Conservation (phyloP, 1,284 basidiomycete species). For the Ceratobasidium sp. region DNA sequence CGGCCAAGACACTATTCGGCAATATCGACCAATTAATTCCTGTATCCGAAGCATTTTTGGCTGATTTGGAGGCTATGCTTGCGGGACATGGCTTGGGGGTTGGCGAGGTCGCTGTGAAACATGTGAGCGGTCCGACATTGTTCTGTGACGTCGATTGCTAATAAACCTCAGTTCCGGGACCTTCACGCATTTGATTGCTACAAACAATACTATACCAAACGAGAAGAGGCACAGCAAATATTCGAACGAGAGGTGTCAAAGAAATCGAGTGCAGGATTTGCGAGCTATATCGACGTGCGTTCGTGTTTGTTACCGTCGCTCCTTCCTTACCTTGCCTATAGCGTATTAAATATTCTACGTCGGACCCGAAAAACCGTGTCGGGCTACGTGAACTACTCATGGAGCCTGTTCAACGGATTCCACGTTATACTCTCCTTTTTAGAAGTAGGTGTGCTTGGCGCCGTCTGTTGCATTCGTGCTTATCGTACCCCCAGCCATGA, state of each 20-base stretch:
- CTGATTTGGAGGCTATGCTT: slow-evolving; percentile 85
- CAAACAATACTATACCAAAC: slow-evolving; percentile 89
- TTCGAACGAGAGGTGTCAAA: slow-evolving; percentile 87
- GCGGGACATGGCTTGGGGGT: slow-evolving; percentile 73
- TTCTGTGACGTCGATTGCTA: not conserved
- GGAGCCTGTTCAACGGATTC: slow-evolving; percentile 99
- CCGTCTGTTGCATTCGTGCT: slow-evolving; percentile 24
- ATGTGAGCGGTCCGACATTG: slow-evolving; percentile 61
- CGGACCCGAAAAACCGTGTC: slow-evolving; percentile 85
- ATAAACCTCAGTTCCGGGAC: slow-evolving; percentile 70
- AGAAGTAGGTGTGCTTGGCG: slow-evolving; percentile 64
- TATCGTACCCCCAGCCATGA: slow-evolving; percentile 69
- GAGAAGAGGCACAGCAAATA: slow-evolving; percentile 92
- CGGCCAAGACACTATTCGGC: slow-evolving; percentile 93
- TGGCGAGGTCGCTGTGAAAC: slow-evolving; percentile 87
- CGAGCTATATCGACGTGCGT: slow-evolving; percentile 86
- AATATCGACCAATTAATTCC: slow-evolving; percentile 92
- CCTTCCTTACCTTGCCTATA: slow-evolving; percentile 56
- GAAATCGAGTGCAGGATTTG: slow-evolving; percentile 77
- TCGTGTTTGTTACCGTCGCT: slow-evolving; percentile 3
- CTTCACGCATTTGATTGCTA: slow-evolving; percentile 90
- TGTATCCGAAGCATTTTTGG: slow-evolving; percentile 88
- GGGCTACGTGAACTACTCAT: slow-evolving; percentile 95
- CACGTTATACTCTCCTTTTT: slow-evolving; percentile 94
- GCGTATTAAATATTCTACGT: slow-evolving; percentile 90